Base-by-base conservation (phyloP, 768 basidiomycete genomes). In the Amanita thiersii region DNA sequence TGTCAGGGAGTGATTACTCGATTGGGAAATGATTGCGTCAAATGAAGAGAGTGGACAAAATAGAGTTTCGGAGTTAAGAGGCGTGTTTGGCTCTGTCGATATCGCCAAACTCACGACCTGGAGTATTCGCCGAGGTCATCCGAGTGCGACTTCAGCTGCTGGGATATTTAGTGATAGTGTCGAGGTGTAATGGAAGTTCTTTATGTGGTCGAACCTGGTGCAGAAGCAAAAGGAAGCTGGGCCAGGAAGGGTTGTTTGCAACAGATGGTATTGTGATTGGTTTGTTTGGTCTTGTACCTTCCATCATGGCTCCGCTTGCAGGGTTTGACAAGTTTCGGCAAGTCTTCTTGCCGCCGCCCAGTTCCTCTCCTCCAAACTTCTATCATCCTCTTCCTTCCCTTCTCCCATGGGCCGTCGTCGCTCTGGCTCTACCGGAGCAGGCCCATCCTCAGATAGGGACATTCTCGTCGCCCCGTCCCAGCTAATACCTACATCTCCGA, bases 401-500 rank as follows among this genome's bases (percentile, higher is more conserved):
- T 41, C 35, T 39, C 45, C 47, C 28, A 59, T 59, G 56, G 56
- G 52, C 51, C 51, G 48, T 41, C 51, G 51, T 46, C 50, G 53
- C 48, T 51, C 50, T 36, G 40, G 47, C 21, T 53, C 53, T 5
- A 45, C 53, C 15, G 46, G 52, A 34, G 68, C 71, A 63, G 64
- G 58, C 34, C 62, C 65, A 4, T 53, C 65, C 2, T 56, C 63
- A 37, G 72, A 76, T 49, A 65, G 61, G 51, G 75, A 75, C 54
- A 54, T 70, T 56, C 56, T 65, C 49, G 76, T 78, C 72, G 69
- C 75, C 0, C 66, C 72, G 0, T 65, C 69, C 0, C 53, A 62
- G 23, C 60, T 64, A 33, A 50, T 62, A 10, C 64, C 66, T 50
- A 44, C 56, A 39, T 52, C 62, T 11, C 38, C 60, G 9, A 34